These are phyloP conservation scores for Xylariaceae sp. DNA, from an alignment of 2,329 filamentous ascomycete genomes.

Conservation along the genomic window DNA sequence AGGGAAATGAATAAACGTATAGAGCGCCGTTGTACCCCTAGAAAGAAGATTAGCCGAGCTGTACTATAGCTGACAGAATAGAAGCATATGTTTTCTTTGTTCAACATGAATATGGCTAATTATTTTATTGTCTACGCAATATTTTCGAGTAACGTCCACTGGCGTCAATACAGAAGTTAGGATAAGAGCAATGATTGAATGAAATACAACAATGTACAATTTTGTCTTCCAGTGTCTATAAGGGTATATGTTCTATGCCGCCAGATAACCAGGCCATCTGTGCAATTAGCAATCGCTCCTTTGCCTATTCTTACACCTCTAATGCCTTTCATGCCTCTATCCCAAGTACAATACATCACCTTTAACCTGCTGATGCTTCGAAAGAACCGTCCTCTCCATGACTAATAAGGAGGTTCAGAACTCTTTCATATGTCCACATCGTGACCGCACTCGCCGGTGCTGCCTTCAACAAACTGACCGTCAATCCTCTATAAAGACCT, in stretches of 20 bases:
- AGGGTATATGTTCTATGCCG: constrained; percentile 23
- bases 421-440: constrained; percentile 91
- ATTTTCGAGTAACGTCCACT: not conserved
- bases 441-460: constrained; percentile 92
- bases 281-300: not conserved
- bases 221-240: constrained; percentile 25
- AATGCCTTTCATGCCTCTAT: not conserved
- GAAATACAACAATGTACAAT: not conserved
- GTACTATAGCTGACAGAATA: constrained; percentile 41
- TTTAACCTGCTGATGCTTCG: constrained; percentile 16
- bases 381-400: constrained; percentile 44
- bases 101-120: constrained; percentile 2
- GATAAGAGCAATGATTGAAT: not conserved
- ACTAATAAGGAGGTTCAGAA: constrained; percentile 64
- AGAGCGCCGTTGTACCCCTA: constrained; percentile 9
- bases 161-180: not conserved
- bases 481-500: constrained; percentile 86
- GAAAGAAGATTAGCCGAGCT: constrained; percentile 20
- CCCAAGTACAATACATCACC: constrained; percentile 8
- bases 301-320: constrained; percentile 1
- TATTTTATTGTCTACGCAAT: not conserved
- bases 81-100: constrained; percentile 31
- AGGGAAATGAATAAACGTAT: constrained; percentile 69
- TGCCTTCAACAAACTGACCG: constrained; percentile 89
- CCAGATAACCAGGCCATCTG: constrained; percentile 11